These are phyloP conservation scores for Agrocybe chaxingu DNA, from an alignment of 768 basidiomycete species.

Conservation along the genomic window DNA sequence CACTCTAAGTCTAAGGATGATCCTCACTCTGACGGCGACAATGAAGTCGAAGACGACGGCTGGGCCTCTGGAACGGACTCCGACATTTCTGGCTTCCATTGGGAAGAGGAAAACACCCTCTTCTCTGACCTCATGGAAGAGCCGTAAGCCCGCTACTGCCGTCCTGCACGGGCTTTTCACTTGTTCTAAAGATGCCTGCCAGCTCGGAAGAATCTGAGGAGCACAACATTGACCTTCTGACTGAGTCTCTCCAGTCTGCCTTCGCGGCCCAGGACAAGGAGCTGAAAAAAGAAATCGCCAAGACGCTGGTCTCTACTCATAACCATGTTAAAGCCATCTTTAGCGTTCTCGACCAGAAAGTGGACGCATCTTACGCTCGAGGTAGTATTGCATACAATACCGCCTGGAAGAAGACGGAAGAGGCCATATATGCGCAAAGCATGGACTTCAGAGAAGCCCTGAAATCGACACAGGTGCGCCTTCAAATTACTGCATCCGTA, in stretches of 20 bases:
- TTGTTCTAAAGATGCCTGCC: slow-evolving; percentile 9
- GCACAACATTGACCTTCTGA: slow-evolving; percentile 31
- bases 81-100: slow-evolving; percentile 36
- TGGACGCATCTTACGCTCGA: slow-evolving; percentile 33
- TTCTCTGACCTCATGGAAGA: slow-evolving; percentile 46
- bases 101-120: slow-evolving; percentile 53
- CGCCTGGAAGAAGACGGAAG: slow-evolving; percentile 52
- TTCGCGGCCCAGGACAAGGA: slow-evolving; percentile 36
- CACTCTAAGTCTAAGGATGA: neutral
- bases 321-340: slow-evolving; percentile 44
- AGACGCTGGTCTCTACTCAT: slow-evolving; percentile 42
- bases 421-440: slow-evolving; percentile 38
- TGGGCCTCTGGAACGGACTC: slow-evolving; percentile 13
- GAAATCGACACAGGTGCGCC: slow-evolving; percentile 39
- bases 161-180: slow-evolving; percentile 7
- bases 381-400: slow-evolving; percentile 54
- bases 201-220: slow-evolving; percentile 26
- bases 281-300: slow-evolving; percentile 37
- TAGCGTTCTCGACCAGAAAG: slow-evolving; percentile 31
- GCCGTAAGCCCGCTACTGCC: slow-evolving; percentile 23
- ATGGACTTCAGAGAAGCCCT: slow-evolving; percentile 37
- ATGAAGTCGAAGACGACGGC: slow-evolving; percentile 9
- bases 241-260: slow-evolving; percentile 38
- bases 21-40: slow-evolving; percentile 13
- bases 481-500: slow-evolving; percentile 5